Evolutionary conservation across 495 filamentous ascomycete genomes (phyloP).

Genomic region (Tuber borchii): DNA sequence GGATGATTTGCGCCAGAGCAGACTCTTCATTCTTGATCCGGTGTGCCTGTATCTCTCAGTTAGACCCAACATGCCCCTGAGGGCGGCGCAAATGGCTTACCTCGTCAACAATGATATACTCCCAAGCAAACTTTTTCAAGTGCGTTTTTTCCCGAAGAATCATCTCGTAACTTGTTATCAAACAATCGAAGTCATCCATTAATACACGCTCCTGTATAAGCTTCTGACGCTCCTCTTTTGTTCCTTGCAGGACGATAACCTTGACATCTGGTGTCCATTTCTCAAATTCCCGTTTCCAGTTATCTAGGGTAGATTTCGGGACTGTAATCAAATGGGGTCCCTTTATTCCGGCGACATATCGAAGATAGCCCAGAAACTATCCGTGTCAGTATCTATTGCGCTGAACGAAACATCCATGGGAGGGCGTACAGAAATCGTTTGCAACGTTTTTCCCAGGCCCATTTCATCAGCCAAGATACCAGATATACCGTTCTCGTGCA

Average conservation of each 20-base stretch:
- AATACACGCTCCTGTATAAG: constrained; percentile 86
- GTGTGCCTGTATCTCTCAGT: constrained; percentile 53
- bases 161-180: constrained; percentile 96
- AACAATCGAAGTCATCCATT: constrained; percentile 87
- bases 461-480: constrained; percentile 97
- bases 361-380: constrained; percentile 86
- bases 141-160: constrained; percentile 91
- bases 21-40: constrained; percentile 99
- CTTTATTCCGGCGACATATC: constrained; percentile 76
- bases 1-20: constrained; percentile 91
- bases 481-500: constrained; percentile 98
- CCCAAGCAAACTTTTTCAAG: constrained; percentile 97
- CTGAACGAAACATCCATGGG: neutral
- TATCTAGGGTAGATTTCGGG: constrained; percentile 96
- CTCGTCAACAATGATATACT: constrained; percentile 99
- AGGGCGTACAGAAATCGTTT: constrained; percentile 58
- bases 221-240: constrained; percentile 83
- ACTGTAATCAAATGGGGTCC: constrained; percentile 93
- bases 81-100: neutral
- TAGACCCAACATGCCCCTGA: neutral
- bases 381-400: constrained; percentile 44
- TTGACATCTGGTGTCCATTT: constrained; percentile 95
- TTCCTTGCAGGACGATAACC: constrained; percentile 87
- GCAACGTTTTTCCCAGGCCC: constrained; percentile 90
- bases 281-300: constrained; percentile 92